These are phyloP conservation scores for Mycena chlorophos DNA, from an alignment of 768 basidiomycete species.

Conservation along the genomic window DNA sequence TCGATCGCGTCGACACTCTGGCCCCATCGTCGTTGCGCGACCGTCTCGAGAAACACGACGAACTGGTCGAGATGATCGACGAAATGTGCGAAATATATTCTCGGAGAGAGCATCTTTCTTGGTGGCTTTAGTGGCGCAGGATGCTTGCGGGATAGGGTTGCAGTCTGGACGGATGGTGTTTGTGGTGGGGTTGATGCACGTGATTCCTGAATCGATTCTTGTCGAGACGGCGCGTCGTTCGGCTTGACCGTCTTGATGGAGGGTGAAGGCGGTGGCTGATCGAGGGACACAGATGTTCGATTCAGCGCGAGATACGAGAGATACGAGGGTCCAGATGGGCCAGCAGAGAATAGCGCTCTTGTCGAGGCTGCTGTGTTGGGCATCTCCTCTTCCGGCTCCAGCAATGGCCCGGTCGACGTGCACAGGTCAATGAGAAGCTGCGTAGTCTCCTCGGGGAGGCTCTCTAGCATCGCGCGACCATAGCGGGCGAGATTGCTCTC, in stretches of 20 bases:
- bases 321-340: constrained; percentile 56
- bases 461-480: constrained; percentile 80
- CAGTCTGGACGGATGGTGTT: constrained; percentile 34
- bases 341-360: constrained; percentile 30
- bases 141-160: constrained; percentile 19
- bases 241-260: constrained; percentile 48
- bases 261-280: constrained; percentile 41
- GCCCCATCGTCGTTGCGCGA: constrained; percentile 78
- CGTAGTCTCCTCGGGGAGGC: constrained; percentile 86
- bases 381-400: constrained; percentile 41
- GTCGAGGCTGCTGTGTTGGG: constrained; percentile 26
- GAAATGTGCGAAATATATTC: constrained; percentile 91
- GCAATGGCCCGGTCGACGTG: constrained; percentile 59
- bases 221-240: constrained; percentile 36
- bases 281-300: constrained; percentile 48
- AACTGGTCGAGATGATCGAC: constrained; percentile 86
- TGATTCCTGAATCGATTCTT: constrained; percentile 40
- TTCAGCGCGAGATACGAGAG: constrained; percentile 80
- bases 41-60: constrained; percentile 83
- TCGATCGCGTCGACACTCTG: constrained; percentile 56
- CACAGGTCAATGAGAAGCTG: constrained; percentile 90
- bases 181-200: constrained; percentile 33
- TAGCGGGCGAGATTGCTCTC: constrained; percentile 86
- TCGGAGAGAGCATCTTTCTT: constrained; percentile 70
- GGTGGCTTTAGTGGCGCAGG: constrained; percentile 32